A percentile compares a stretch with the other conserved stretches of the same genome.
Conservation (phyloP, 2,329 filamentous ascomycete genomes). For the Penicillium hordei region DNA sequence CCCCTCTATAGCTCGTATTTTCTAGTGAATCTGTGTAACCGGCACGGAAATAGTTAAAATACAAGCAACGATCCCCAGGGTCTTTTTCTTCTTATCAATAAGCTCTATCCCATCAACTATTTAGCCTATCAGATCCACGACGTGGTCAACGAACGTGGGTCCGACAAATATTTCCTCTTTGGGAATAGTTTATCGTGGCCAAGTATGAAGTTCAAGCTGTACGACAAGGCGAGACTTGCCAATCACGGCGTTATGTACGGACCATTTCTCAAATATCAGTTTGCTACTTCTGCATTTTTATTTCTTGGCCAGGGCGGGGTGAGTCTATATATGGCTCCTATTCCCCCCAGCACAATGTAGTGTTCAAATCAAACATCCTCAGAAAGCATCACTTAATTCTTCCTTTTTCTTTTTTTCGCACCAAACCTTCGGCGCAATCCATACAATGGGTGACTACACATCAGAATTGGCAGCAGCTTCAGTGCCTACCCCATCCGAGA, state of each 20-base stretch:
- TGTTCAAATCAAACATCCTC: background rate
- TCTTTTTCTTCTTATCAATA: background rate
- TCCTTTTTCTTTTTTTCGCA: background rate
- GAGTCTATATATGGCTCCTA: background rate
- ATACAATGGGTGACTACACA: slow-evolving; percentile 25
- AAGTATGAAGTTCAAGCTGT: background rate
- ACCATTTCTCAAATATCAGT: background rate
- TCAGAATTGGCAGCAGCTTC: background rate
- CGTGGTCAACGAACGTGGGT: slow-evolving; percentile 12
- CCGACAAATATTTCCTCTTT: slow-evolving; percentile 29
- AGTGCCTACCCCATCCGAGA: background rate
- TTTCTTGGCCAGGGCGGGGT: background rate
- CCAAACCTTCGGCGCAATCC: background rate
- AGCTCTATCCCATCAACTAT: background rate
- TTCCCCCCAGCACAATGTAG: background rate
- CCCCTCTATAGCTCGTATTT: background rate
- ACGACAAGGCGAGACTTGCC: slow-evolving; percentile 9
- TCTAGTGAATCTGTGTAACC: background rate
- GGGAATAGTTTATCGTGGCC: slow-evolving; percentile 11
- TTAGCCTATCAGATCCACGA: background rate
- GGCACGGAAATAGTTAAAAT: too few species aligned
- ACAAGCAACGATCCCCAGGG: background rate
- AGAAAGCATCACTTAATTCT: background rate
- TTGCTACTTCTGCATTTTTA: background rate
- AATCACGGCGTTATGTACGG: slow-evolving; percentile 3